Evolutionary conservation across 805 yeast species (phyloP).

Genomic region (Candida cerambycidarum): DNA sequence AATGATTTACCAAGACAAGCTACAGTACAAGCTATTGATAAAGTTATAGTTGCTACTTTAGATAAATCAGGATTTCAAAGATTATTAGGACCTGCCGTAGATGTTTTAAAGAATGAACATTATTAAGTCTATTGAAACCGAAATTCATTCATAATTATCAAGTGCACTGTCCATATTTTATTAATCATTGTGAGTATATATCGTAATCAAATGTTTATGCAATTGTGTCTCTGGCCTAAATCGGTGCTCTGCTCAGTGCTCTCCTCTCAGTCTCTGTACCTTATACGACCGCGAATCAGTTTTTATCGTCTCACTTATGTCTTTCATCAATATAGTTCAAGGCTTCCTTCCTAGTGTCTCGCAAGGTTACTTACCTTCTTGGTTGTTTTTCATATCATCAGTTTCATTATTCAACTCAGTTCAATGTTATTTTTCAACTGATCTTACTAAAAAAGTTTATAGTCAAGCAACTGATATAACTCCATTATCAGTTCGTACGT

Average conservation of each 20-base stretch:
- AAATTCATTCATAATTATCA: too few species aligned
- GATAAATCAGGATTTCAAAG: constrained; percentile 93
- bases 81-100: constrained; percentile 91
- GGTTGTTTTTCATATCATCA: constrained; percentile 59
- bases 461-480: constrained; percentile 31
- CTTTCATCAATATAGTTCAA: neutral
- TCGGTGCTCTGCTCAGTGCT: too few species aligned
- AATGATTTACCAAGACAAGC: constrained; percentile 95
- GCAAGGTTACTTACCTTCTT: constrained; percentile 33
- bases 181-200: too few species aligned
- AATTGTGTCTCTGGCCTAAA: too few species aligned
- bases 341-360: neutral
- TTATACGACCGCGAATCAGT: too few species aligned
- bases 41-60: constrained; percentile 85
- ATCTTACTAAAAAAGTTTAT: constrained; percentile 81
- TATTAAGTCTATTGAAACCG: neutral
- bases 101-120: constrained; percentile 68
- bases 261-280: too few species aligned
- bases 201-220: too few species aligned
- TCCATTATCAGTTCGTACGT: constrained; percentile 85
- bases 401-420: constrained; percentile 91
- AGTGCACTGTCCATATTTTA: too few species aligned
- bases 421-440: constrained; percentile 75
- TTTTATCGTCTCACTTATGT: constrained; percentile 9
- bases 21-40: constrained; percentile 73